Base-by-base conservation (phyloP, 352 stramenopile species). In the Sclerospora graminicola region DNA sequence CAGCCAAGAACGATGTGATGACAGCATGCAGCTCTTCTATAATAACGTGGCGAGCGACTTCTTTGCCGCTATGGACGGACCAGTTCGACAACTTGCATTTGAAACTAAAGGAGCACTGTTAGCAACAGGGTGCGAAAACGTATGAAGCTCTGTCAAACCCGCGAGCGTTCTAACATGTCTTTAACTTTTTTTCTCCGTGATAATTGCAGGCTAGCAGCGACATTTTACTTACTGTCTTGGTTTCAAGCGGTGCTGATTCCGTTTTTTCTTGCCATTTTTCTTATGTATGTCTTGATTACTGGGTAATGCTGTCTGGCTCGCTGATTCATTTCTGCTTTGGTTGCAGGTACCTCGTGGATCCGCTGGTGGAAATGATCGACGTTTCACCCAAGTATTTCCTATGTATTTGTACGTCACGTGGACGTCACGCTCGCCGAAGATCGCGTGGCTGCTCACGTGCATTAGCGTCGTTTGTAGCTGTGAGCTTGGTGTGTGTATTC, bases 241-340 rank as follows among this genome's bases (percentile, higher is more conserved):
- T 93, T 93, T 54, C 71, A 93, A 46, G 75, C 67, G 13, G 81
- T 90, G 41, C 56, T 93, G 15, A 68, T 93, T 13, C 81, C 81
- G 8, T 93, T 93, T 51, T 93, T 93, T 62, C 68, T 93, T 30
- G 78, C 81, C 0, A 73, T 93, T 48, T 93, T 93, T 45, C 63
- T 93, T 31, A 93, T 93, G 81, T 93, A 44, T 34, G 63, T 54
- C 3, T 4, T 10, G 27, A 13, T 9, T 31, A 5, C 32, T 32
- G 20, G n/a, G 32, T 19, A 8, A 47, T 30, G 13, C 7, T 0
- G 8, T 30, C 9, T 16, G 13, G 5, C 16, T 10, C 8, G 36
- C 7, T 28, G 3, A n/a, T 40, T 11, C 18, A 21, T 36, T 36
- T 49, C 27, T 23, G 10, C 30, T 42, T n/a, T 41, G 46, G 8